Base-by-base conservation (phyloP, 163 green algal species). In the Scenedesmus sp. region DNA sequence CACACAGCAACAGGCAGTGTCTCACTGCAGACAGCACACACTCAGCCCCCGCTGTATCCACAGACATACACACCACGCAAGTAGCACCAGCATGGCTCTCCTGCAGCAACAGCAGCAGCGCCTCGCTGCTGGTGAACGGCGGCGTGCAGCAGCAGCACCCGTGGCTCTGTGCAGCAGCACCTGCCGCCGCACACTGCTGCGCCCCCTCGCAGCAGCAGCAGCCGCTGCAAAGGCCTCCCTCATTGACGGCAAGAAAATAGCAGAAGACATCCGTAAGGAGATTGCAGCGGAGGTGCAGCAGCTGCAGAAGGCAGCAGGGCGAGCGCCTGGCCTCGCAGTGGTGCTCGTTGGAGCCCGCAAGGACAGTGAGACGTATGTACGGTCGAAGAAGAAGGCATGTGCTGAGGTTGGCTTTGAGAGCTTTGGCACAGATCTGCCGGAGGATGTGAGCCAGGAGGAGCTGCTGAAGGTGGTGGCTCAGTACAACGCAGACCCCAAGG, bases 301-400 rank as follows among this genome's bases (percentile, higher is more conserved):
- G 82, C 91, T 99, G 42, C 94, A 97, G 93, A 37, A 78, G 18
- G 68, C 53, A 51, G 61, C 81, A n/a, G 80, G 87, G 44, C 85
- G 81, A 20, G 61, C 59, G 13, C 78, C 82, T n/a, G 97, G 98
- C 22, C 95, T 99, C 44, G 98, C 98, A 12, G 98, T 99, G 2
- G 97, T 99, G 43, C 92, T 99, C 16, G 98, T 99, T 33, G 98
- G 98, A 18, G 89, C 93, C 24, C 95, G 97, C 37, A 98, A 98
- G 92, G 98, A 99, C 94, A 98, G 95, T 35, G 93, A 99, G 89
- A 98, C 97, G 0, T 99, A 99, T 93, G 98, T 99, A 46, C 93
- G 95, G 51, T 97, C 92, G 92, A 99, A 99, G 94, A 97, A 98
- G 92, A 98, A 99, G 93, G 96, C 95, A 16, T 99, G 96, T 92